Evolutionary conservation across 164 flowering plant genomes (phyloP), one percentile per base, ranked within the genome.

Genomic region (Buxus sempervirens): DNA sequence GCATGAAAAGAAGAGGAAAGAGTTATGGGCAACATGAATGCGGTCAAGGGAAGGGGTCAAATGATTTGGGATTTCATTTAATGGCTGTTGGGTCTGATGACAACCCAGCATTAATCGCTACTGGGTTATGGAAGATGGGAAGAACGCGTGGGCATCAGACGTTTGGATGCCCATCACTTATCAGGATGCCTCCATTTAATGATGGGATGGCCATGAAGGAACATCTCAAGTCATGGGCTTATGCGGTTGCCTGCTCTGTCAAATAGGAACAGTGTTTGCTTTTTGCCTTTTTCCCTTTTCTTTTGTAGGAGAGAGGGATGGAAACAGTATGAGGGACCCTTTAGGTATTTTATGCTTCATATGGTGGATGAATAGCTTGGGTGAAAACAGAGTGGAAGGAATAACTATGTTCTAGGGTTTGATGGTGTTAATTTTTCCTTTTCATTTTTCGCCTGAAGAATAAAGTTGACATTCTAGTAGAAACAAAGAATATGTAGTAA

Each of bases 191-290:
- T 23, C 70, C 85, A 21, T 57, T 82, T 1, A 63, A 66, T 56
- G 81, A 84, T 68, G 76, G 78, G 2, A 57, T 73, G 66, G 83
- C 81, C 75, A 82, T 84, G 85, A 84, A 82, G 60, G 70, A 82
- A 65, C 79, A 82, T 68, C 79, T 82, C 60, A 82, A 58, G 54
- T 73, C 76, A 61, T 84, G 85, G 83, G 88, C 84, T 75, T 58
- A 75, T 72, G 86, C 84, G 25, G 88, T 85, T 70, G 86, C 86
- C 18, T 76, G 82, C 69, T 65, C 77, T 65, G 82, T 84, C 67
- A 75, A 62, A 76, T 84, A 49, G 38, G 73, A 60, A 36, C 20
- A 36, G 15, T 41, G 25, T 28, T 10, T 12, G 15, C 13, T n/a
- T n/a, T n/a, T n/a, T n/a, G n/a, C n/a, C n/a, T n/a, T n/a, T n/a